Percentiles rank a stretch among this genome's conserved stretches.
Conservation (phyloP, 1,139 yeast genomes). For the Suhomyces wounanorum region DNA sequence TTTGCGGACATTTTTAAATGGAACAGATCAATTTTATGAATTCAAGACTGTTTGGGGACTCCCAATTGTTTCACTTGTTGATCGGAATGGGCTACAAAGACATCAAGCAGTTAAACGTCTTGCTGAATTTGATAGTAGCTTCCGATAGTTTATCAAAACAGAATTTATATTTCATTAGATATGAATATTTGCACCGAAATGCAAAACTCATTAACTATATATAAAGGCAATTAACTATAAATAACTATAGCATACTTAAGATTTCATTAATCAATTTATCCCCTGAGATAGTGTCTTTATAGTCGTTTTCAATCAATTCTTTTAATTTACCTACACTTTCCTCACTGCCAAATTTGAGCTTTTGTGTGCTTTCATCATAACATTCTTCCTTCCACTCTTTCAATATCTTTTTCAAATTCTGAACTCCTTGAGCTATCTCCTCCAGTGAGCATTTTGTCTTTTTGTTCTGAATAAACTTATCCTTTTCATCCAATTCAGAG, state of each 20-base stretch:
- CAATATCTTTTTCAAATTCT: slow-evolving; percentile 54
- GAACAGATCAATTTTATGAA: slow-evolving; percentile 51
- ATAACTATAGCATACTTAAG: slow-evolving; percentile 33
- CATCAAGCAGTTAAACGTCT: slow-evolving; percentile 24
- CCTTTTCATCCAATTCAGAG: slow-evolving; percentile 45
- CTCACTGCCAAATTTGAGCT: slow-evolving; percentile 29
- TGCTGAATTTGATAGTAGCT: slow-evolving; percentile 16
- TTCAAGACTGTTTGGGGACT: slow-evolving; percentile 48
- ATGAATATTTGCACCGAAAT: neutral
- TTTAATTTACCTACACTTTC: slow-evolving; percentile 44
- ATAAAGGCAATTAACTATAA: neutral
- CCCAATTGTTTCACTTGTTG: slow-evolving; percentile 36
- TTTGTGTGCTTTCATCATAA: slow-evolving; percentile 36
- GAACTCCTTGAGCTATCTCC: slow-evolving; percentile 60
- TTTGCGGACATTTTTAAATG: slow-evolving; percentile 61
- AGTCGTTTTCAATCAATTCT: slow-evolving; percentile 30
- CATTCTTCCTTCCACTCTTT: slow-evolving; percentile 62
- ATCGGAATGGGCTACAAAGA: slow-evolving; percentile 31
- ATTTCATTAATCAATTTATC: slow-evolving; percentile 49
- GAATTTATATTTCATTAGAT: neutral
- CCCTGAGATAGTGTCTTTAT: slow-evolving; percentile 23
- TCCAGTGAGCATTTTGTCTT: slow-evolving; percentile 53
- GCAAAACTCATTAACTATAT: no score
- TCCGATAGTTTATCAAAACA: neutral
- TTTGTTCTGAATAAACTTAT: slow-evolving; percentile 43